These are phyloP conservation scores for Penicillium sp. DNA, from an alignment of 2,329 filamentous ascomycete species.

Conservation along the genomic window DNA sequence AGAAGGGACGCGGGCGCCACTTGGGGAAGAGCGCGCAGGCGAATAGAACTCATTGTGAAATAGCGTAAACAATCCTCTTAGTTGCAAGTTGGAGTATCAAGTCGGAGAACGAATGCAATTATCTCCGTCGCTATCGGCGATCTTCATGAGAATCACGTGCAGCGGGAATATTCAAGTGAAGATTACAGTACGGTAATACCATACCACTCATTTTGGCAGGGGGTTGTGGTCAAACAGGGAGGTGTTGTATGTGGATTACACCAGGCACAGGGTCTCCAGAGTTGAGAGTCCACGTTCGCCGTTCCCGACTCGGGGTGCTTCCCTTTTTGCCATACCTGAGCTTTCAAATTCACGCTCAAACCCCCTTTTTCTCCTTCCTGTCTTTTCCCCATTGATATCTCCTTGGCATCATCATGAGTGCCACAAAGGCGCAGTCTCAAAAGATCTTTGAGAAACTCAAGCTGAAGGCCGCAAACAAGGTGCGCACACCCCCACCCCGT, in stretches of 20 bases:
- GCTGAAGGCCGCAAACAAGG: constrained; percentile 91
- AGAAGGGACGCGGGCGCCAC: constrained; percentile 15
- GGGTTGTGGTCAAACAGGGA: neutral
- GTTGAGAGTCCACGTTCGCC: constrained; percentile 37
- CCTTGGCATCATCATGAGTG: constrained; percentile 53
- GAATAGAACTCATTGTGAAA: constrained; percentile 21
- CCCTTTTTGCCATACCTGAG: constrained; percentile 23
- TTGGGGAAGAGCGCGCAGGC: constrained; percentile 19
- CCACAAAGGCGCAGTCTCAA: constrained; percentile 91
- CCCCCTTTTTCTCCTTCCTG: constrained; percentile 14
- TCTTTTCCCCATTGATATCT: constrained; percentile 8
- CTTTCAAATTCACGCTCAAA: constrained; percentile 6
- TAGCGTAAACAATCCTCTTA: neutral
- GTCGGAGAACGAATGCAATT: neutral
- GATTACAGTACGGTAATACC: constrained; percentile 4
- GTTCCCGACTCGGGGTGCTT: constrained; percentile 25
- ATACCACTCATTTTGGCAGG: neutral
- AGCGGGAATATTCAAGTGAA: neutral
- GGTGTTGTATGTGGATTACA: constrained; percentile 11
- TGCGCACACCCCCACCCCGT: constrained; percentile 47
- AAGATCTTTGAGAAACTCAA: constrained; percentile 98
- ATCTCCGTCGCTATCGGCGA: constrained; percentile 11
- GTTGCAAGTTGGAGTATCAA: neutral
- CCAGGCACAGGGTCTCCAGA: constrained; percentile 11
- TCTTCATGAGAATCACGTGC: constrained; percentile 8